Percentiles rank a stretch among this genome's conserved stretches.
phyloP scores from a whole-genome alignment of 1,284 basidiomycete genomes.

The Trichosporon inkin region DNA sequence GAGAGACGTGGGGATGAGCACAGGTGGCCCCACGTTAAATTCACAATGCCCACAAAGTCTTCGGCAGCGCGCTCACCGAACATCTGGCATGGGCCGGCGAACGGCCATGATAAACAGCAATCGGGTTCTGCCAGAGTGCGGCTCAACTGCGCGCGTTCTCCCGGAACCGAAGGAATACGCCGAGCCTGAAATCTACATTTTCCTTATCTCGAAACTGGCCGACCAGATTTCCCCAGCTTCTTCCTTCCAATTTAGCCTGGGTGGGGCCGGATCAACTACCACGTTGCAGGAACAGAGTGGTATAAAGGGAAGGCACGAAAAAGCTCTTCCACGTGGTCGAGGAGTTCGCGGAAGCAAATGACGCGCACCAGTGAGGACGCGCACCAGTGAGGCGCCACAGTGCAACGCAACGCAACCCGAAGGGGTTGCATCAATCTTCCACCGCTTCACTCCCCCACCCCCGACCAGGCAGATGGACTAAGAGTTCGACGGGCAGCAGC shows the following conservation, averaged over 20 bases:
- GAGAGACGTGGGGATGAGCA: too few relatives aligned
- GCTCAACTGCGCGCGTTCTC: background rate
- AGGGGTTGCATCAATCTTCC: background rate
- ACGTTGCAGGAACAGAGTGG: background rate
- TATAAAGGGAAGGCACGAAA: background rate
- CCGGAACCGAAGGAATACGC: background rate
- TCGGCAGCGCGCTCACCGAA: too few relatives aligned
- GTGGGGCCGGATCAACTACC: too few relatives aligned
- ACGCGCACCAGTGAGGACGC: background rate
- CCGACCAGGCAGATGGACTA: constrained; percentile 8
- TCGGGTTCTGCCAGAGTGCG: background rate
- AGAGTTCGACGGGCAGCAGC: constrained; percentile 9
- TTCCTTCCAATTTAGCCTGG: background rate
- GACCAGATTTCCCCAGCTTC: background rate
- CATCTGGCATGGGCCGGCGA: too few relatives aligned
- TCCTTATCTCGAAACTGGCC: background rate
- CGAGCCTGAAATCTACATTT: constrained; percentile 4
- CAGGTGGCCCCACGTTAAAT: too few relatives aligned
- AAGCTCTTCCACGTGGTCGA: background rate
- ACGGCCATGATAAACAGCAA: background rate
- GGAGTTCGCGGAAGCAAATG: background rate
- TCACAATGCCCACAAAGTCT: too few relatives aligned
- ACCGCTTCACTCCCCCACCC: background rate
- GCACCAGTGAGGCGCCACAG: background rate
- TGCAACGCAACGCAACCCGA: background rate